Evolutionary conservation across 1,284 basidiomycete species (phyloP).

Genomic region (Boletus holoroseus): DNA sequence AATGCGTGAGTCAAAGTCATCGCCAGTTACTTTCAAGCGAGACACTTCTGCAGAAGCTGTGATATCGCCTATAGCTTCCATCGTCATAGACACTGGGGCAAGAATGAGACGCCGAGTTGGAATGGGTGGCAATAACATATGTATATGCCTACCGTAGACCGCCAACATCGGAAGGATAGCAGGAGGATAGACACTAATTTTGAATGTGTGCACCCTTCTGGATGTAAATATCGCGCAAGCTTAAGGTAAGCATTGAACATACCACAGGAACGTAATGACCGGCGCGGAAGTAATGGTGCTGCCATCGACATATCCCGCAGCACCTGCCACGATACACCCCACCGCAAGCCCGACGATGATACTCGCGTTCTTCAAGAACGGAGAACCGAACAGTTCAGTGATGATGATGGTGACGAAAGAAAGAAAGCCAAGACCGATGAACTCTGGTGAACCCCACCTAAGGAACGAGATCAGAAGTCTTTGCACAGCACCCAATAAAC

Average conservation of each 20-base stretch:
- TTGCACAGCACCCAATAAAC: neutral
- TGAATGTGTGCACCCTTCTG: slow-evolving; percentile 70
- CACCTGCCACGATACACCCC: slow-evolving; percentile 75
- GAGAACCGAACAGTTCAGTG: slow-evolving; percentile 73
- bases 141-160: slow-evolving; percentile 54
- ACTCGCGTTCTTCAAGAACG: slow-evolving; percentile 75
- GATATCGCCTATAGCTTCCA: slow-evolving; percentile 86
- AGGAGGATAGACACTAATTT: slow-evolving; percentile 72
- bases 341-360: slow-evolving; percentile 71
- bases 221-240: neutral
- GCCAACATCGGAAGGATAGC: slow-evolving; percentile 81
- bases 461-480: neutral
- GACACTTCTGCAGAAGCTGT: slow-evolving; percentile 83
- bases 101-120: neutral
- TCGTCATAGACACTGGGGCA: slow-evolving; percentile 58
- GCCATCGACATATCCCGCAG: slow-evolving; percentile 67
- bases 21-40: slow-evolving; percentile 59
- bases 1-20: slow-evolving; percentile 72
- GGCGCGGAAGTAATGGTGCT: slow-evolving; percentile 61
- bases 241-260: neutral
- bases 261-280: slow-evolving; percentile 75
- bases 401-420: slow-evolving; percentile 75
- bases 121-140: neutral
- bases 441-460: slow-evolving; percentile 76
- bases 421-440: slow-evolving; percentile 82